A percentile compares a stretch with the other conserved stretches of the same genome.
Evolutionary conservation across 2,329 filamentous ascomycete genomes (phyloP).

Genomic region (Zalaria obscura): DNA sequence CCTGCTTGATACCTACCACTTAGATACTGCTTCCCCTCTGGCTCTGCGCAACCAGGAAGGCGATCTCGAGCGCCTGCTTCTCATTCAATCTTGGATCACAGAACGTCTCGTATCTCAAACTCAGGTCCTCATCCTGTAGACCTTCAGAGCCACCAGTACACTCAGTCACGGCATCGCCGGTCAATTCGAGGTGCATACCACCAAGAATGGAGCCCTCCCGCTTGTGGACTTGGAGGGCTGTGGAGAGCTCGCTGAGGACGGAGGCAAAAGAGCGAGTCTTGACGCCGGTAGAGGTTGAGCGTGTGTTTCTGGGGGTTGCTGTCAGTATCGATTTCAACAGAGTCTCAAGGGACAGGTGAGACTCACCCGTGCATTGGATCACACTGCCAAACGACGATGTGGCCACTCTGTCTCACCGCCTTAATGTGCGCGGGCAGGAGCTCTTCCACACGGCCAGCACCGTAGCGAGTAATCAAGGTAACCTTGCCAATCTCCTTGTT

Average conservation of each 20-base stretch:
- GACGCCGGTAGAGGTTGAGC: constrained; percentile 56
- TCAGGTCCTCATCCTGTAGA: constrained; percentile 74
- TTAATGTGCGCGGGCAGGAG: constrained; percentile 77
- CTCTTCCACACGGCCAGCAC: constrained; percentile 57
- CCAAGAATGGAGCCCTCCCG: constrained; percentile 75
- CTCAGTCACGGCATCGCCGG: constrained; percentile 91
- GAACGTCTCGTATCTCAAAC: constrained; percentile 86
- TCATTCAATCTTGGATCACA: constrained; percentile 93
- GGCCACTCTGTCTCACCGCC: constrained; percentile 67
- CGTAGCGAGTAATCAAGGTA: constrained; percentile 91
- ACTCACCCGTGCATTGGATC: constrained; percentile 86
- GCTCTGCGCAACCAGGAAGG: constrained; percentile 73
- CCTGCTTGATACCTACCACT: background rate
- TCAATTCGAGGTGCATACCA: constrained; percentile 88
- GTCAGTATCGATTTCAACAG: background rate
- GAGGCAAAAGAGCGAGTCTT: constrained; percentile 88
- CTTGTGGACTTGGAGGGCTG: constrained; percentile 74
- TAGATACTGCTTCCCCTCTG: constrained; percentile 12
- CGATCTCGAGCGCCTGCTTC: constrained; percentile 91
- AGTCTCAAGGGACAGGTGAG: background rate
- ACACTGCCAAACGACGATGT: constrained; percentile 86
- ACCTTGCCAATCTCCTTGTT: constrained; percentile 74
- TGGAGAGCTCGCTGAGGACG: constrained; percentile 75
- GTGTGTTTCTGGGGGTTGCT: constrained; percentile 34
- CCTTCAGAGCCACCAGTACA: constrained; percentile 84